Conservation (phyloP, 371 early-diverging fungal species). For the Pancytospora epiphaga region DNA sequence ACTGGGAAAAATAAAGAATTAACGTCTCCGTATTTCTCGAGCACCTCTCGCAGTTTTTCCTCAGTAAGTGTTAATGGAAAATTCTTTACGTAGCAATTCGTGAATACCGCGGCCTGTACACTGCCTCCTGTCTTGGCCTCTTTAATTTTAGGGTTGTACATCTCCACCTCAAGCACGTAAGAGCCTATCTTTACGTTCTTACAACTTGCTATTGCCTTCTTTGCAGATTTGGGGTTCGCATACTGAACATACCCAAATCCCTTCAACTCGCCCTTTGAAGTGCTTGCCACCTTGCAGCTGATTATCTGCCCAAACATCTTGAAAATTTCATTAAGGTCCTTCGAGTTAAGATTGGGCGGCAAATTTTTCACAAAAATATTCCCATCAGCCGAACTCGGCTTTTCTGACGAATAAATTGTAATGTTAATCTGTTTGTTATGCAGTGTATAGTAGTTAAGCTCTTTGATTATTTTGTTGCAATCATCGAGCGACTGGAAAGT, state of each 20-base stretch:
- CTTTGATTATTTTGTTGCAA: slow-evolving; percentile 45
- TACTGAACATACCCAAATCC: slow-evolving; percentile 61
- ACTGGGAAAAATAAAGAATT: slow-evolving; percentile 52
- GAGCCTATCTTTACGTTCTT: slow-evolving; percentile 41
- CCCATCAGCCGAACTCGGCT: slow-evolving; percentile 61
- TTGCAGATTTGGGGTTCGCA: slow-evolving; percentile 49
- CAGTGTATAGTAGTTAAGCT: slow-evolving; percentile 52
- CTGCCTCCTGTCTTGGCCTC: slow-evolving; percentile 19
- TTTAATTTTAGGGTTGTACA: slow-evolving; percentile 37
- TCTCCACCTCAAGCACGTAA: slow-evolving; percentile 45
- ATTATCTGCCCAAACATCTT: slow-evolving; percentile 90
- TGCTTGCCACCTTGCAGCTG: slow-evolving; percentile 88
- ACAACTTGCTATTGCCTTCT: slow-evolving; percentile 54
- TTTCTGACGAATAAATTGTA: slow-evolving; percentile 39
- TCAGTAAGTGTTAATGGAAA: slow-evolving; percentile 49
- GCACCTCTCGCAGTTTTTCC: slow-evolving; percentile 36
- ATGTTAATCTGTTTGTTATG: slow-evolving; percentile 51
- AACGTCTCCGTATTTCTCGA: slow-evolving; percentile 55
- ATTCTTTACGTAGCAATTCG: slow-evolving; percentile 59
- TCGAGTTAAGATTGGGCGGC: slow-evolving; percentile 51
- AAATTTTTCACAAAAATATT: slow-evolving; percentile 99
- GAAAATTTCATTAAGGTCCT: slow-evolving; percentile 95
- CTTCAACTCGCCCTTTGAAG: slow-evolving; percentile 59
- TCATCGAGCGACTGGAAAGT: slow-evolving; percentile 48
- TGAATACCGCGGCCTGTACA: slow-evolving; percentile 37